Base-by-base conservation (phyloP, 148 eudicot species). In the Rhododendron kiyosumense region DNA sequence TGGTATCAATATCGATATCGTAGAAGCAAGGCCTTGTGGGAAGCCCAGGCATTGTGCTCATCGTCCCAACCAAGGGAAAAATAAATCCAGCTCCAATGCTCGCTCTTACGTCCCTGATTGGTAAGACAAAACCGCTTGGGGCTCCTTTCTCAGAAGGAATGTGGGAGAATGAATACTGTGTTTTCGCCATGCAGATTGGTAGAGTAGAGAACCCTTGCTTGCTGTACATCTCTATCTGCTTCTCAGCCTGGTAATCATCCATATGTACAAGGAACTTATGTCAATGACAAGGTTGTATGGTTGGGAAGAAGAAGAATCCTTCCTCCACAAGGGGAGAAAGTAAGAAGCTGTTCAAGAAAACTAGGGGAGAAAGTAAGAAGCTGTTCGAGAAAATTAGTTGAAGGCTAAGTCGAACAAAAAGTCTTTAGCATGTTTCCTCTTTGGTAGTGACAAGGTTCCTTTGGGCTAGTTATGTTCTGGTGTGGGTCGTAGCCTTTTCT, bases 1-100 rank as follows among this genome's bases (percentile, higher is more conserved):
- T 49, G 10, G 98, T 93, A 89, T 97, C 98, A 7, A 97, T 88
- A 89, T 97, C 99, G 59, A 97, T 97, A 73, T 97, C 99, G 51
- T 93, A 97, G 90, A 97, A 97, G 91, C 98, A 97, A 89, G 99
- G 99, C 86, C 99, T 94, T 5, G 99, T 97, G 4, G 99, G 98
- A 85, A 97, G 97, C 43, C 99, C 99, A 3, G 99, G 99, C 98
- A 97, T 97, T 54, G 99, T 97, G 89, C 99, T 97, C 99, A 97
- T 97, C 7, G 98, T 92, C 82, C 99, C 99, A 46, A 97, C 98
- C 78, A 97, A 85, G 54, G 99, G 99, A 91, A 94, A 95, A 26
- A 97, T 95, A 83, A 97, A 97, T 52, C 99, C 99, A 9, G 99
- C 99, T 46, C 99, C 99, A 79, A 97, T 94, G 93, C 98, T 95